A percentile compares a stretch with the other conserved stretches of the same genome.
Conservation (phyloP, 495 filamentous ascomycete genomes). For the Pseudomonodictys pantanalensis region DNA sequence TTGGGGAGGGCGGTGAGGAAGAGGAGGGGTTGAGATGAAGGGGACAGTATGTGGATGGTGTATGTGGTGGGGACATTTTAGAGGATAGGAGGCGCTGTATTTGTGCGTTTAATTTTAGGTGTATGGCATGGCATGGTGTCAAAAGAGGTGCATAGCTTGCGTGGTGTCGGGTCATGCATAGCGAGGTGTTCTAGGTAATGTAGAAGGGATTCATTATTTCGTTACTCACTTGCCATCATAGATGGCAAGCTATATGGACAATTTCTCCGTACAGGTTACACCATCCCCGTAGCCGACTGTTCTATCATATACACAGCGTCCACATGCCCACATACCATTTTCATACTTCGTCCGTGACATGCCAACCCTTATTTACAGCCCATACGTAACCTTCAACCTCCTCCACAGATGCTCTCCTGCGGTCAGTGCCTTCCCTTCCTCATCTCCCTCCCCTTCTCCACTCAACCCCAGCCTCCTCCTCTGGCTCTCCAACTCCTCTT, state of each 20-base stretch:
- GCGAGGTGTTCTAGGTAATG: neutral
- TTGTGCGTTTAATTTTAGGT: neutral
- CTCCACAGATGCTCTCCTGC: constrained; percentile 79
- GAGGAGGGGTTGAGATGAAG: constrained; percentile 21
- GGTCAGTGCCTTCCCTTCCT: constrained; percentile 57
- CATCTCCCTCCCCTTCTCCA: constrained; percentile 46
- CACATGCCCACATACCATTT: neutral
- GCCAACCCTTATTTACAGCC: constrained; percentile 34
- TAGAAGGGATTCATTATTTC: neutral
- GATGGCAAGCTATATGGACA: too few species aligned
- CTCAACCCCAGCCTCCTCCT: constrained; percentile 46
- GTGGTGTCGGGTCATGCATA: neutral
- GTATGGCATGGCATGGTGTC: neutral
- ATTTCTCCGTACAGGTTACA: too few species aligned
- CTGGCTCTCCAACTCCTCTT: constrained; percentile 32
- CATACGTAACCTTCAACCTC: constrained; percentile 74
- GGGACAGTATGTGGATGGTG: neutral
- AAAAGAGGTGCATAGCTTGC: constrained; percentile 10
- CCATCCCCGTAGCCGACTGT: too few species aligned
- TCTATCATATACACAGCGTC: too few species aligned
- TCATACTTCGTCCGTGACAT: too few species aligned
- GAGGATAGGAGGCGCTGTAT: neutral
- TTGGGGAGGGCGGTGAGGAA: constrained; percentile 9
- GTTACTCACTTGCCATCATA: neutral
- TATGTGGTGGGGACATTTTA: neutral